Percentiles rank a stretch among this genome's conserved stretches.
phyloP scores from a whole-genome alignment of 192 early-diverging fungal species.

The Powellomyces hirtus region DNA sequence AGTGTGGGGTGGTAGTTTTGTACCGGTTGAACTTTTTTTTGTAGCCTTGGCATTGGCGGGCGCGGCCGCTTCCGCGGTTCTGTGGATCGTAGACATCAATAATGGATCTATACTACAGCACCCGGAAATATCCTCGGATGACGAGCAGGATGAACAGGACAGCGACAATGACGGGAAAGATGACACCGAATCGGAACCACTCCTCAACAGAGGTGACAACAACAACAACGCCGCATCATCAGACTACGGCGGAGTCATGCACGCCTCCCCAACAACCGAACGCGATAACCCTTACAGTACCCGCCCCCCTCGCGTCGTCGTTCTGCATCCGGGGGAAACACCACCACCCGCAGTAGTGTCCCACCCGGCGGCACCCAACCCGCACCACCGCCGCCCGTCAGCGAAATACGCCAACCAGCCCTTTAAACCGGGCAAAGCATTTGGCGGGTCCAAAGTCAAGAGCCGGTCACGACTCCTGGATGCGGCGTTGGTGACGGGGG shows the following conservation, averaged over 20 bases:
- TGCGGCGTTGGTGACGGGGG: too few species aligned
- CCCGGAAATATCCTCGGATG: conserved; percentile 9
- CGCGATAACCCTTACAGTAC: not conserved
- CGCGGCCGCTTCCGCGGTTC: conserved; percentile 10
- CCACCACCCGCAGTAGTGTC: not conserved
- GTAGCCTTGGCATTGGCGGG: conserved; percentile 38
- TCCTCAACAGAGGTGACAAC: not conserved
- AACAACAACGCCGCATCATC: not conserved
- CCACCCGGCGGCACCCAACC: too few species aligned
- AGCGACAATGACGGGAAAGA: not conserved
- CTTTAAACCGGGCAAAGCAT: conserved; percentile 11
- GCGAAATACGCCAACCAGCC: conserved; percentile 5
- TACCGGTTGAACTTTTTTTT: conserved; percentile 48
- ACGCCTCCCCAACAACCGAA: not conserved
- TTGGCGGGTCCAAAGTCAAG: conserved; percentile 1
- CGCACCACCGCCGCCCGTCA: not conserved
- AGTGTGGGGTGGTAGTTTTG: conserved; percentile 39
- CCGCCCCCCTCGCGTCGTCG: not conserved
- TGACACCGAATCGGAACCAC: not conserved
- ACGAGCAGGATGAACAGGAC: not conserved
- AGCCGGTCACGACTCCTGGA: not conserved
- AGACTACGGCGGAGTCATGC: not conserved
- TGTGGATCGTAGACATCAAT: conserved; percentile 27
- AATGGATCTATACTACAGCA: conserved; percentile 22
- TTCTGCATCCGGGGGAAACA: not conserved